Evolutionary conservation across 2,329 filamentous ascomycete species (phyloP), one percentile per base, ranked within the genome.

Genomic region (Neoscytalidium dimidiatum): DNA sequence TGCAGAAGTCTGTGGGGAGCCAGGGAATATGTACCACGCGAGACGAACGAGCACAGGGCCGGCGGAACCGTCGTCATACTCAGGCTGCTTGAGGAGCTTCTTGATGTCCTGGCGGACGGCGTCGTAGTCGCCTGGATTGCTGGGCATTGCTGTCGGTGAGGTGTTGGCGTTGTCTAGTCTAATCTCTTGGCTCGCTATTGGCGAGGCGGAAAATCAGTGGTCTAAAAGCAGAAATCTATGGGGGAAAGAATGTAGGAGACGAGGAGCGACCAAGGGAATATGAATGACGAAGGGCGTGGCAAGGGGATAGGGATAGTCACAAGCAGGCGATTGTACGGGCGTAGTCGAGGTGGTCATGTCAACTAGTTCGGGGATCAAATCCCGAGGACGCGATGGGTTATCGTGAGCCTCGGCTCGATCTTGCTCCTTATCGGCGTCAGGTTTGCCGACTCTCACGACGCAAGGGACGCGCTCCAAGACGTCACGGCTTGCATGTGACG

Each of bases 31-130:
- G 68, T 75, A 85, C 86, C 86, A 89, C 64, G 87, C 87, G 44
- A 89, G 79, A 13, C 87, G 83, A 64, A 89, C 86, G 58, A 89
- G 83, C 0, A 89, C 84, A 0, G 87, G 87, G 1, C 86, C 87
- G 31, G 85, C 85, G 65, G 84, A 87, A 19, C 87, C 87, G 75
- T 90, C 87, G 69, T 89, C 87, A 73, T 89, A 89, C 68, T 80
- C 85, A 23, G 87, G 86, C 72, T 88, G 85, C 67, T 84, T 78
- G 52, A 88, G 77, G 63, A 87, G 80, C 28, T 78, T 78, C 67
- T 75, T 77, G 62, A 88, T 83, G 69, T 86, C 85, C 69, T 82
- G 80, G 56, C 81, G 81, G 69, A 88, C 86, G 44, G 83, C 80
- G 51, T 75, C 75, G 72, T 81, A 73, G 65, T 74, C 71, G 28